A percentile compares a stretch with the other conserved stretches of the same genome.
phyloP scores from a whole-genome alignment of 1,284 basidiomycete species.

The Golubevia sp. region DNA sequence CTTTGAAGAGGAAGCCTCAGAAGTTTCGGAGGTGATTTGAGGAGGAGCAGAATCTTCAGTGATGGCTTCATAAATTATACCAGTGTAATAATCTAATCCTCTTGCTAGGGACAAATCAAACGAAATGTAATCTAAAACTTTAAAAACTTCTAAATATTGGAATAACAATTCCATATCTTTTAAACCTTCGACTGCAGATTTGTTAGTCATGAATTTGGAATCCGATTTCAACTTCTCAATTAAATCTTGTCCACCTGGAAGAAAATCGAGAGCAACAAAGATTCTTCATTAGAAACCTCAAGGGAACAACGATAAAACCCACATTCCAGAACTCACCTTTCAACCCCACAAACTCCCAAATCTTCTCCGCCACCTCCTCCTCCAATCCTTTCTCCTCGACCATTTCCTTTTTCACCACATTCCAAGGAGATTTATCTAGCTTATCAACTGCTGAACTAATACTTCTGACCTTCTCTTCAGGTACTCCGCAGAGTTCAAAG shows the following conservation, averaged over 20 bases:
- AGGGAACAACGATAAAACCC: background rate
- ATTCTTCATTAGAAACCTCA: constrained; percentile 1
- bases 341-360: constrained; percentile 93
- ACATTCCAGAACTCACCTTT: constrained; percentile 70
- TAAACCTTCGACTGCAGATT: constrained; percentile 79
- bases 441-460: constrained; percentile 98
- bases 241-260: constrained; percentile 75
- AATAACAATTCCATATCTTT: constrained; percentile 90
- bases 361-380: constrained; percentile 82
- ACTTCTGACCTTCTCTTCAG: constrained; percentile 84
- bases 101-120: constrained; percentile 96
- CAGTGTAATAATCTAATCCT: constrained; percentile 97
- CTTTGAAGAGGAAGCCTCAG: constrained; percentile 50
- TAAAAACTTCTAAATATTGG: constrained; percentile 80
- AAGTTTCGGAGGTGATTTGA: constrained; percentile 65
- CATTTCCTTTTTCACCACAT: constrained; percentile 94
- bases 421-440: constrained; percentile 91
- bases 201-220: constrained; percentile 71
- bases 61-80: constrained; percentile 96
- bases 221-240: constrained; percentile 77
- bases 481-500: constrained; percentile 95
- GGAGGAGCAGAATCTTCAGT: constrained; percentile 92
- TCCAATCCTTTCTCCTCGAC: constrained; percentile 90
- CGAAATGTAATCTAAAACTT: constrained; percentile 75
- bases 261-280: constrained; percentile 6